phyloP scores from a whole-genome alignment of 768 basidiomycete genomes.

The Naematelia encephala region DNA sequence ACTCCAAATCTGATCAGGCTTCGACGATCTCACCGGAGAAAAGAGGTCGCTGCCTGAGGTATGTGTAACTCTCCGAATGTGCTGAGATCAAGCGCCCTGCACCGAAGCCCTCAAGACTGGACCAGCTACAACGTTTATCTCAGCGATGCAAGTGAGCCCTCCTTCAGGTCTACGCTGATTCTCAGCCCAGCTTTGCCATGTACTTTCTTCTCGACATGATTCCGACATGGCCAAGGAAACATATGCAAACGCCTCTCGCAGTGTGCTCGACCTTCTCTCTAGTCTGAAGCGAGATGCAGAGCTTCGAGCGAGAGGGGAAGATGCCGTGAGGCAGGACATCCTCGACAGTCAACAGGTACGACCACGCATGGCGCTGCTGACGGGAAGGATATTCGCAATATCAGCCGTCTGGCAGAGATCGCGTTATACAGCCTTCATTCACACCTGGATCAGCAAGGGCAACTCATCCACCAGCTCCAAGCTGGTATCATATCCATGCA shows the following conservation, averaged over 20 bases:
- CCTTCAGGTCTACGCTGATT: neutral
- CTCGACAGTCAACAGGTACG: neutral
- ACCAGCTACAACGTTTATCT: constrained; percentile 44
- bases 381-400: neutral
- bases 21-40: neutral
- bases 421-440: neutral
- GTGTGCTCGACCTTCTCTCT: neutral
- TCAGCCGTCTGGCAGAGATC: neutral
- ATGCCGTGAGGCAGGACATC: neutral
- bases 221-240: neutral
- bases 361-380: neutral
- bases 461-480: neutral
- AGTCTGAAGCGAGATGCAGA: neutral
- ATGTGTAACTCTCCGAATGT: neutral
- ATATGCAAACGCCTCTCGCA: neutral
- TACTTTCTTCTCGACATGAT: constrained; percentile 10
- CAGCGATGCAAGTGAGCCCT: constrained; percentile 40
- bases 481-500: neutral
- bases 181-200: constrained; percentile 42
- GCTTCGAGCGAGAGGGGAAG: neutral
- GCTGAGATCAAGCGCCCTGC: constrained; percentile 29
- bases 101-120: constrained; percentile 49
- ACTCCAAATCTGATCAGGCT: neutral
- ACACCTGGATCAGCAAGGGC: neutral
- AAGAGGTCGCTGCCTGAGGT: neutral